phyloP scores from a whole-genome alignment of 805 yeast species.

The Zygosaccharomyces lentus region DNA sequence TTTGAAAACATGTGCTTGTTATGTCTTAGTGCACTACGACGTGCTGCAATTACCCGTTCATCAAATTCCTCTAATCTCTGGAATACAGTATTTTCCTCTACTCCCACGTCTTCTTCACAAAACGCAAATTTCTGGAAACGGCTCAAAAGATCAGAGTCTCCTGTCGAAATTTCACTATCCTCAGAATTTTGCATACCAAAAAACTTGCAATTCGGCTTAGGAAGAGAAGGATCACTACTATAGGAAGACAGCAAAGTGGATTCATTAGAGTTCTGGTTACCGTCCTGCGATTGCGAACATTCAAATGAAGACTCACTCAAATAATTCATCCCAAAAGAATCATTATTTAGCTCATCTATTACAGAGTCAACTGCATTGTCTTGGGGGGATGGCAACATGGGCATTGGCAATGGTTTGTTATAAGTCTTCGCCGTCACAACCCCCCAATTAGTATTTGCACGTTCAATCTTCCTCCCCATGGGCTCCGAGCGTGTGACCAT shows the following conservation, averaged over 20 bases:
- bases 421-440: slow-evolving; percentile 19
- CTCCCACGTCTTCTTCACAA: slow-evolving; percentile 1
- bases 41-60: not conserved
- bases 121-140: slow-evolving; percentile 6
- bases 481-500: slow-evolving; percentile 12
- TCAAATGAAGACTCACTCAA: slow-evolving; percentile 4
- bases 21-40: not conserved
- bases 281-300: not conserved
- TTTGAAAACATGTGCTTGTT: slow-evolving; percentile 11
- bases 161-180: slow-evolving; percentile 1
- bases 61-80: not conserved
- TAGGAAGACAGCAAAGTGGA: slow-evolving; percentile 4
- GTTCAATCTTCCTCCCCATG: slow-evolving; percentile 14
- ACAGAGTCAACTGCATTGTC: slow-evolving; percentile 11
- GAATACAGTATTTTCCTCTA: not conserved
- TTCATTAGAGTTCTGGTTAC: slow-evolving; percentile 3
- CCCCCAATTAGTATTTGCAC: slow-evolving; percentile 26
- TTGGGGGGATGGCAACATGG: not conserved
- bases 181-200: slow-evolving; percentile 3
- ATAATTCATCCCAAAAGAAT: slow-evolving; percentile 7
- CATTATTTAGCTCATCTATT: slow-evolving; percentile 12
- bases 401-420: slow-evolving; percentile 25
- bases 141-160: slow-evolving; percentile 1
- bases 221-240: slow-evolving; percentile 5
- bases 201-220: slow-evolving; percentile 10